These are phyloP conservation scores for Lepidopterella palustris DNA, from an alignment of 495 filamentous ascomycete genomes.

Conservation along the genomic window DNA sequence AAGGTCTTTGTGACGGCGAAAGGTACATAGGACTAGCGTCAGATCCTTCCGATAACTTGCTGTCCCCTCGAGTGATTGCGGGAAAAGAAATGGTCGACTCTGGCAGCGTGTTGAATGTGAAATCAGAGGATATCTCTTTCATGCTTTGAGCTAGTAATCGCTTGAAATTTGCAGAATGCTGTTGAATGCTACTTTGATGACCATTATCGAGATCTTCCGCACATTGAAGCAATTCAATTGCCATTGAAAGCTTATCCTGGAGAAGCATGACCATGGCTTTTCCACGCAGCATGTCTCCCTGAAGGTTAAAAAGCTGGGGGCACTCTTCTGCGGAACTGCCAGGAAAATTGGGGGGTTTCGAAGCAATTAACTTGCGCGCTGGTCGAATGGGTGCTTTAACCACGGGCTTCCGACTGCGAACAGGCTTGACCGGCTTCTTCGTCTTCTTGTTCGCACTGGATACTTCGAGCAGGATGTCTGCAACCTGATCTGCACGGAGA, in stretches of 20 bases:
- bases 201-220: conserved; percentile 11
- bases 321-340: conserved; percentile 16
- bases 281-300: conserved; percentile 16
- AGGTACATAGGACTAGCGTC: neutral
- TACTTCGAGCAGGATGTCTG: conserved; percentile 2
- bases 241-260: conserved; percentile 51
- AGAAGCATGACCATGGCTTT: conserved; percentile 53
- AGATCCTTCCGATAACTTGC: conserved; percentile 6
- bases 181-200: conserved; percentile 2
- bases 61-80: conserved; percentile 43
- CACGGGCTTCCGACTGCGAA: conserved; percentile 10
- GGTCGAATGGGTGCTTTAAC: conserved; percentile 4
- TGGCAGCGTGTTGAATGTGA: conserved; percentile 79
- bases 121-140: conserved; percentile 65
- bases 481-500: conserved; percentile 5
- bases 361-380: neutral
- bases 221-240: conserved; percentile 42
- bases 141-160: conserved; percentile 54
- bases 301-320: conserved; percentile 5
- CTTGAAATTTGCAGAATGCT: conserved; percentile 29
- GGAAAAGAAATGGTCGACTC: conserved; percentile 88
- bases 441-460: too few relatives aligned
- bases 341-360: neutral
- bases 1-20: neutral
- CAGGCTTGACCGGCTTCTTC: neutral